phyloP scores from a whole-genome alignment of 768 basidiomycete species.

The Leucocoprinus sp. region DNA sequence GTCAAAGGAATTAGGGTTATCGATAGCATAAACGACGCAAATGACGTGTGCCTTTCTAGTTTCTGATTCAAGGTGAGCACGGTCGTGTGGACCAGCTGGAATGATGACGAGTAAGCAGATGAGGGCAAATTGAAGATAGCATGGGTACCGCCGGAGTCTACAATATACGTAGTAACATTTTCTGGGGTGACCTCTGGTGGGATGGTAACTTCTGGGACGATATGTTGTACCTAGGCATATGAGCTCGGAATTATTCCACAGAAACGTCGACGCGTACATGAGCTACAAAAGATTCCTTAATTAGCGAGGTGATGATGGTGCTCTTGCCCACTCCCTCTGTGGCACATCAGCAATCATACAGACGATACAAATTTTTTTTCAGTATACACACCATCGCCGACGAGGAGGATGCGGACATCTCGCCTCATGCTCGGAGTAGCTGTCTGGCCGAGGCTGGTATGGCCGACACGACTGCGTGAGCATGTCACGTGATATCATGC shows the following conservation, averaged over 20 bases:
- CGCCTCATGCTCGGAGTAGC: slow-evolving; percentile 50
- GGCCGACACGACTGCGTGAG: slow-evolving; percentile 3
- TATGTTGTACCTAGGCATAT: slow-evolving; percentile 70
- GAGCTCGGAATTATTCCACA: slow-evolving; percentile 1
- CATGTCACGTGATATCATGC: too few species aligned
- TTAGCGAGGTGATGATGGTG: slow-evolving; percentile 92
- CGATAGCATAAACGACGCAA: slow-evolving; percentile 94
- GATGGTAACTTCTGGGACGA: slow-evolving; percentile 96
- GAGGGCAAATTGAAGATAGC: neutral
- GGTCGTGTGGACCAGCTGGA: slow-evolving; percentile 78
- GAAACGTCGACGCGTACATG: slow-evolving; percentile 44
- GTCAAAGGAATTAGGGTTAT: slow-evolving; percentile 94
- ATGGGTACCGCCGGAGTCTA: slow-evolving; percentile 87
- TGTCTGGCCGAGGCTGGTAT: neutral
- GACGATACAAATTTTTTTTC: neutral
- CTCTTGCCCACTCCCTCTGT: slow-evolving; percentile 97
- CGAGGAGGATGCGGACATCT: slow-evolving; percentile 90
- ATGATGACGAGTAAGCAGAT: neutral
- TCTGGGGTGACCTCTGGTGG: slow-evolving; percentile 96
- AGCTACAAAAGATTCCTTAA: slow-evolving; percentile 90
- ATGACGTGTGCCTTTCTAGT: slow-evolving; percentile 97
- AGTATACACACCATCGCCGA: slow-evolving; percentile 73
- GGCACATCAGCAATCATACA: slow-evolving; percentile 14
- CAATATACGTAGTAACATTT: slow-evolving; percentile 96
- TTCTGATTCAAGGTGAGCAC: slow-evolving; percentile 85